Evolutionary conservation across 495 filamentous ascomycete genomes (phyloP), one percentile per base, ranked within the genome.

Genomic region (Parmelia sp.): DNA sequence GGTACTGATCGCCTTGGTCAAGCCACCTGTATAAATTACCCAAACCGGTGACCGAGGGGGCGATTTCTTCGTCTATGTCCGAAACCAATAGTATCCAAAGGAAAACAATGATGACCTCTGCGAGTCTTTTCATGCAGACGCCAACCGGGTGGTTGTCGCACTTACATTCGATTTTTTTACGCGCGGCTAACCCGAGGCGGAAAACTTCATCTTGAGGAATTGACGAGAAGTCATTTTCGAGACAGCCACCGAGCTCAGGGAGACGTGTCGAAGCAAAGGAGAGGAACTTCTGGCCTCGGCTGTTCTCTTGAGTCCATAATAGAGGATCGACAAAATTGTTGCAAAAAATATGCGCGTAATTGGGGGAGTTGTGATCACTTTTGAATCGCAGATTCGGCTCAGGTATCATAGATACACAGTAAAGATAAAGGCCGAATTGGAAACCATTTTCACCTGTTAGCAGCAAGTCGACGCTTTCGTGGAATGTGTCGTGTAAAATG

Each of bases 401-500:
- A 17, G 21, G 49, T 37, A 62, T 19, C 33, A 42, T 15, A 33
- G 60, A 62, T 11, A 62, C 47, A 42, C 36, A 55, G 35, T 8
- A 14, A n/a, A 62, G 25, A 33, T 56, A 56, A 36, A 56, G 51
- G 15, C 15, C 35, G 12, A 62, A 62, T 25, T 42, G n/a, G 17
- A 33, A 39, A 37, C 27, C 45, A 23, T 25, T 55, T 39, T 56
- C 2, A 6, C 36, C 60, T 21, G 14, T 12, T 17, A 56, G 19
- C 36, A 39, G 44, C 29, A 40, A 15, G 56, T 62, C 49, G 35
- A 62, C 45, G 25, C 12, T 19, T 17, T n/a, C 36, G 47, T 19
- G 47, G 23, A 56, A 62, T 11, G 53, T 37, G 35, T 62, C 36
- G n/a, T 62, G 47, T 31, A 62, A n/a, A 35, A 62, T 56, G 8